Base-by-base conservation (phyloP, 805 yeast genomes). In the Candida loeiensis region DNA sequence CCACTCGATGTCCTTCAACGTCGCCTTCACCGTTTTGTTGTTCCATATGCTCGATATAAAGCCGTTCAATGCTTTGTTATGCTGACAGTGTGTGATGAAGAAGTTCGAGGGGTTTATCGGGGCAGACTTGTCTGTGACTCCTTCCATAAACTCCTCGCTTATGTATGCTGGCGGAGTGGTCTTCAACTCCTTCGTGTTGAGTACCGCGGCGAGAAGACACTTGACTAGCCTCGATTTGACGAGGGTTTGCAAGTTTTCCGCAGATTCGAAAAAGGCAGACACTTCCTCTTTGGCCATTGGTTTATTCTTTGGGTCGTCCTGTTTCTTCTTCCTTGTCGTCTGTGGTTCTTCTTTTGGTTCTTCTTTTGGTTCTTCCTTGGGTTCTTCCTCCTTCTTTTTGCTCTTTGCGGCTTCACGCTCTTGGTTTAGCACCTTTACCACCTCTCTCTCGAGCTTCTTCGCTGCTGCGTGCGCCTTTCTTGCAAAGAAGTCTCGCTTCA, bases 41-140 rank as follows among this genome's bases (percentile, higher is more conserved):
- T 76, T 75, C 69, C 73, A 74, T 12, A 76, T 34, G 37, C 54
- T 67, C 4, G 82, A 75, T 39, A 80, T 58, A 34, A 69, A 51
- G 40, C 66, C 69, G 51, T 80, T 78, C 27, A 69, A 38, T 5
- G 45, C 60, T 46, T 63, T 64, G 45, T 63, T 57, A 40, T 55
- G 49, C 47, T 69, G 73, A 27, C 75, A 62, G 51, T 69, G 56
- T 2, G 51, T 49, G 33, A 63, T 69, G 55, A 70, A 69, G 43
- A 69, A 78, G 24, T 64, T 59, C 29, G 71, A 62, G 2, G 85
- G 83, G 48, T 79, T 74, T 6, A 53, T 34, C 13, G 49, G 34
- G 40, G 51, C 32, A 3, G 51, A 6, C 46, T 66, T 66, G 47
- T 67, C 63, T 6, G 40, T 34, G 16, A 65, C 40, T 17, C 54